Conservation (phyloP, 441 rosid genomes). For the Manihot esculenta region DNA sequence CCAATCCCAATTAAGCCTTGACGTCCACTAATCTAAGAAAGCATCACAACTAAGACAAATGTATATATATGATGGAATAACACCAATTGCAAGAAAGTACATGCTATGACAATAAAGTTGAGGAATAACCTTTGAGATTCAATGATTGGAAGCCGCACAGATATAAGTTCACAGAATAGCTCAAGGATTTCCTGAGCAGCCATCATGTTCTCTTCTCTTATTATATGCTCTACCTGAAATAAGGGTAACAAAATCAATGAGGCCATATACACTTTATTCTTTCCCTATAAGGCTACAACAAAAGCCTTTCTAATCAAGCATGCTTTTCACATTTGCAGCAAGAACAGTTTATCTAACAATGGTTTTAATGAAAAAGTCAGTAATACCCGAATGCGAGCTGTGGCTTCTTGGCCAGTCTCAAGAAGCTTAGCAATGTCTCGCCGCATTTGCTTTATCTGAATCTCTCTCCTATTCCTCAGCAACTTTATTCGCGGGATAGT, state of each 20-base stretch:
- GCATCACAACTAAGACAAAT: constrained; percentile 5
- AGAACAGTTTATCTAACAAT: neutral
- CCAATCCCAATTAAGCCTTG: neutral
- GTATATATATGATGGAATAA: constrained; percentile 1
- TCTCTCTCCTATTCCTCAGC: constrained; percentile 86
- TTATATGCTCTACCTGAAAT: constrained; percentile 85
- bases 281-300: neutral
- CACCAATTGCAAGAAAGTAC: neutral
- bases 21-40: neutral
- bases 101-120: neutral
- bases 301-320: neutral
- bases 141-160: constrained; percentile 85
- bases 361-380: neutral
- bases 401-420: constrained; percentile 96
- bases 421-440: constrained; percentile 91
- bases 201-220: constrained; percentile 98
- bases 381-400: constrained; percentile 92
- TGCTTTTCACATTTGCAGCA: neutral
- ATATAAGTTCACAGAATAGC: constrained; percentile 78
- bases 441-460: constrained; percentile 88
- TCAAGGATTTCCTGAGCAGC: constrained; percentile 96
- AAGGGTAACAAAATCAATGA: neutral
- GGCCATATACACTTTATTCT: neutral
- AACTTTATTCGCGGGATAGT: constrained; percentile 85
- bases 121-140: constrained; percentile 72